These are phyloP conservation scores for Penicillium arizonense DNA, from an alignment of 495 filamentous ascomycete genomes.

Conservation along the genomic window DNA sequence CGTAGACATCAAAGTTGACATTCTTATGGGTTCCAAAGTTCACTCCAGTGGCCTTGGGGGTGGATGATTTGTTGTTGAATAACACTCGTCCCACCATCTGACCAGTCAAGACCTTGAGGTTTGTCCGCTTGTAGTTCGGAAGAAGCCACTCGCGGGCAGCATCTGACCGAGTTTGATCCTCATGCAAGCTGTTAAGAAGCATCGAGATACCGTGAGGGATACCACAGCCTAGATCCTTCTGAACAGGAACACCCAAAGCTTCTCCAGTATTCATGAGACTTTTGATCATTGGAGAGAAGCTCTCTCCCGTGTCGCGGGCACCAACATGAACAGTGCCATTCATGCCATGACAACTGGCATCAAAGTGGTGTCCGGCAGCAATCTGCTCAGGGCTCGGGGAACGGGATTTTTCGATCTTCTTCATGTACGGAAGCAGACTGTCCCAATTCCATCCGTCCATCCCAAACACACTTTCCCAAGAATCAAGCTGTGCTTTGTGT, in stretches of 20 bases:
- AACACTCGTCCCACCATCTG: constrained; percentile 44
- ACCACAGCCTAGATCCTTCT: constrained; percentile 24
- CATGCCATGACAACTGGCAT: constrained; percentile 23
- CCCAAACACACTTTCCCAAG: constrained; percentile 44
- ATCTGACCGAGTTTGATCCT: constrained; percentile 27
- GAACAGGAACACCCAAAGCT: constrained; percentile 12
- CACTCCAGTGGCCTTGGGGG: constrained; percentile 21
- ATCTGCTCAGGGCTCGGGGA: constrained; percentile 14
- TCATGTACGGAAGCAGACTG: constrained; percentile 43
- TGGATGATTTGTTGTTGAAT: constrained; percentile 15
- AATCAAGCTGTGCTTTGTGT: constrained; percentile 45
- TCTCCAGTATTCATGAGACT: constrained; percentile 21
- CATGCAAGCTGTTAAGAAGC: constrained; percentile 22
- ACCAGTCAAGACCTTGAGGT: constrained; percentile 46
- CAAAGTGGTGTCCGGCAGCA: constrained; percentile 19
- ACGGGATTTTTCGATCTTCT: constrained; percentile 17
- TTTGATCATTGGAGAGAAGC: constrained; percentile 18
- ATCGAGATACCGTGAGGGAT: constrained; percentile 29
- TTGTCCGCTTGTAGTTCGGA: constrained; percentile 36
- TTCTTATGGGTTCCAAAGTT: constrained; percentile 36
- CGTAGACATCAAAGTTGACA: constrained; percentile 29
- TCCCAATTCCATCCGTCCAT: constrained; percentile 55
- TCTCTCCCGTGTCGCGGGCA: constrained; percentile 17
- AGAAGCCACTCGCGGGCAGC: constrained; percentile 52
- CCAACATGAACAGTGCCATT: constrained; percentile 27